Evolutionary conservation across 139 green algal species (phyloP), one percentile per base, ranked within the genome.

Genomic region (Tetradesmus obliquus): DNA sequence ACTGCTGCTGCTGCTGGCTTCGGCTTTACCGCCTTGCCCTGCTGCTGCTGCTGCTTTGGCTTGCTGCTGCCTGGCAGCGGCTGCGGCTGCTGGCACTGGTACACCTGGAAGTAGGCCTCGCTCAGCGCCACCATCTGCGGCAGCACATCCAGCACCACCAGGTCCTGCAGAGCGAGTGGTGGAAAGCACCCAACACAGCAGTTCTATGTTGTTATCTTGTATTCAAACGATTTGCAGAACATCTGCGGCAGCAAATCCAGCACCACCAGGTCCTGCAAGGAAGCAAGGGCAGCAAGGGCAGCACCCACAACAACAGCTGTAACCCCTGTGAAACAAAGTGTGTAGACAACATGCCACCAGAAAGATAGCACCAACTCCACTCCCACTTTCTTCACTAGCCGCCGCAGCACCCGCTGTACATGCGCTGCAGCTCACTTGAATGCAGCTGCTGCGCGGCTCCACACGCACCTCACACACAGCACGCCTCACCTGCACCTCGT

Each of bases 71-170:
- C 53, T 19, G 15, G 81, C 81, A 45, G 54, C 81, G 53, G 81
- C 88, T 91, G 88, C 74, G 32, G 88, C 88, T 86, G 74, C 57
- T 86, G 72, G 76, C 79, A 82, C 80, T 92, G 80, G 81, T 92
- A 92, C 24, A 94, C 92, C 58, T 94, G 92, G 76, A 94, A 94
- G 92, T 94, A 94, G 3, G 88, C 54, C 57, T 94, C 88, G 32
- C 95, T 97, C 2, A 99, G 95, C 12, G 94, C 97, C 80, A 99
- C 97, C 93, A 99, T 97, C 93, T 99, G 98, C 7, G 98, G 98
- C 93, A 99, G 93, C 62, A 99, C 97, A 91, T 99, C 98, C 4
- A 89, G 92, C 19, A 99, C 97, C 13, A 94, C 86, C 83, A 99
- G 93, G 93, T 99, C 98, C 92, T 99, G 86, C 86, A 90, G 24